Evolutionary conservation across 306 rosid genomes (phyloP).

Genomic region (Trifolium repens): DNA sequence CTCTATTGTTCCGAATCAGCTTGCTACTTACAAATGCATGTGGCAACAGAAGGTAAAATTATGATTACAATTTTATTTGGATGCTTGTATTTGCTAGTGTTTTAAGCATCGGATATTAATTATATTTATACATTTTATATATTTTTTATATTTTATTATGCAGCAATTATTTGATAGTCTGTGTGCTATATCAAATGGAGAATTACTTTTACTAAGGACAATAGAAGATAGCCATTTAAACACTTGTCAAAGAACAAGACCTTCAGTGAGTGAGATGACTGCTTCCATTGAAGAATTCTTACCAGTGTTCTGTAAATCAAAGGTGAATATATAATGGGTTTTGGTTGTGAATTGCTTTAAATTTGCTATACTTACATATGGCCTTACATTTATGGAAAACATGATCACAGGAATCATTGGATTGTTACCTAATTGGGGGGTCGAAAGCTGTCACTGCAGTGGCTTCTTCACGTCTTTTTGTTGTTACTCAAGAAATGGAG

Average conservation of each 20-base stretch:
- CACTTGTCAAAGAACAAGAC: conserved; percentile 59
- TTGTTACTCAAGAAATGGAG: conserved; percentile 71
- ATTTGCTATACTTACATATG: conserved; percentile 21
- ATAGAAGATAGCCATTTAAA: conserved; percentile 59
- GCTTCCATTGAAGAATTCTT: conserved; percentile 61
- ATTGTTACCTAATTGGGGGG: conserved; percentile 63
- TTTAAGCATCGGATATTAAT: conserved; percentile 17
- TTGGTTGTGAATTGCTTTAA: conserved; percentile 31
- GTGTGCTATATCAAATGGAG: conserved; percentile 56
- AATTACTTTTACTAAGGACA: conserved; percentile 65
- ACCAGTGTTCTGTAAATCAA: conserved; percentile 64
- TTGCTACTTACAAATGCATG: conserved; percentile 64
- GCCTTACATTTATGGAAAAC: conserved; percentile 35
- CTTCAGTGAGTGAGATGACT: conserved; percentile 55
- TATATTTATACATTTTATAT: conserved; percentile 8
- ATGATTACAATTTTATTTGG: conserved; percentile 13
- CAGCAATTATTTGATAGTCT: conserved; percentile 84
- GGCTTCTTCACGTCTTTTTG: conserved; percentile 35
- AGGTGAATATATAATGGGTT: conserved; percentile 56
- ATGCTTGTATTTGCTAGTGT: conserved; percentile 24
- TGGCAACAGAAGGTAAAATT: conserved; percentile 84
- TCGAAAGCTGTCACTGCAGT: conserved; percentile 51
- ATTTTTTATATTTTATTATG: conserved; percentile 29
- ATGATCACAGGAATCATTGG: conserved; percentile 70
- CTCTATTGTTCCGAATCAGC: conserved; percentile 58